Evolutionary conservation across 2,329 filamentous ascomycete species (phyloP), one percentile per base, ranked within the genome.

Genomic region (Rhynchosporium secalis): DNA sequence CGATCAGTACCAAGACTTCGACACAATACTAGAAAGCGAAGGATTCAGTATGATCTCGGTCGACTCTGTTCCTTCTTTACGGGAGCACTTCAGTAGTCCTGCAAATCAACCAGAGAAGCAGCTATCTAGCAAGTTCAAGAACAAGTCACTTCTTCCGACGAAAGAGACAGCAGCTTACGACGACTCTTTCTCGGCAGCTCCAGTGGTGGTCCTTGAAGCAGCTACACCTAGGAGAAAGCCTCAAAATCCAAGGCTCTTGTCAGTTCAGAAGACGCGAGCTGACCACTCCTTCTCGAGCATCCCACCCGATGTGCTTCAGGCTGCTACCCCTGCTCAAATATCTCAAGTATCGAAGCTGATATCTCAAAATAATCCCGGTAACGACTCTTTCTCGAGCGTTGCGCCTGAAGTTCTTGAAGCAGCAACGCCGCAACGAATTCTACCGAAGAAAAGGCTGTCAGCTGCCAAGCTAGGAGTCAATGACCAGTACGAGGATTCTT

Each of bases 1-100:
- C 45, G 68, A 65, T 6, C 66, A 78, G 20, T 74, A 79, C 58
- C 72, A 73, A 45, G 80, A 81, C 49, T 81, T 80, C 63, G 81
- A 84, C 69, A 81, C 81, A 1, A 81, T 84, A 26, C 76, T 84
- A 65, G 81, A 84, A 71, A 83, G 81, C 66, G 81, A 84, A 74
- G 81, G 79, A 3, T 84, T 84, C 64, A 84, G 80, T 62, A 83
- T 84, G 80, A 81, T 84, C 52, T 83, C 82, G 12, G 72, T 83
- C 49, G 78, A 82, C 62, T 81, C 81, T 3, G 72, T 84, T 28
- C 80, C 80, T 5, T 83, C 81, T 3, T 75, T 79, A 28, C 76
- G 76, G 65, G 76, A 79, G 65, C 75, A 77, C 61, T 70, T 75
- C 2, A 72, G 76, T 43, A 75, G 73, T 20, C 72, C 74, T 46